Percentiles rank a stretch among this genome's conserved stretches.
phyloP scores from a whole-genome alignment of 1,284 basidiomycete species.

The Moesziomyces antarcticus region DNA sequence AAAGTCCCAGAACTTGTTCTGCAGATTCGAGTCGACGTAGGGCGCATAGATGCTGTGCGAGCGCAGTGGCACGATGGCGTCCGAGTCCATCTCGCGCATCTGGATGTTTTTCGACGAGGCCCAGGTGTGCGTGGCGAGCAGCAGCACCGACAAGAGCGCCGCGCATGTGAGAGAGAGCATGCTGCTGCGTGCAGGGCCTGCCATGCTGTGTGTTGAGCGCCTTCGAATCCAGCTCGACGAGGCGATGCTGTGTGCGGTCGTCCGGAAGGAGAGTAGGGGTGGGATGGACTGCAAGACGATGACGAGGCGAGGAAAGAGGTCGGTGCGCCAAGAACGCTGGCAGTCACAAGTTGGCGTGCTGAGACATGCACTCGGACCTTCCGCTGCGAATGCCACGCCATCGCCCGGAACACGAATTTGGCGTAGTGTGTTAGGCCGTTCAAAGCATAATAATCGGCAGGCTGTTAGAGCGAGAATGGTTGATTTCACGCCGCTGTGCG shows the following conservation, averaged over 20 bases:
- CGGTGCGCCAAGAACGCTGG: conserved; percentile 5
- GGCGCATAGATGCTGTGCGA: conserved; percentile 60
- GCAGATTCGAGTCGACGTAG: conserved; percentile 63
- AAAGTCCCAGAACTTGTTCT: conserved; percentile 67
- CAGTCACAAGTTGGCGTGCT: too few species aligned
- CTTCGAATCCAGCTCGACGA: not conserved
- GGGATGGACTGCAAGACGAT: too few species aligned
- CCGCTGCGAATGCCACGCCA: conserved; percentile 5
- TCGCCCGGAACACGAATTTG: not conserved
- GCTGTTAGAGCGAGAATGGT: too few species aligned
- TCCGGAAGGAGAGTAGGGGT: too few species aligned
- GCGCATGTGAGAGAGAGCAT: conserved; percentile 2
- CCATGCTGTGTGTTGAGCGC: conserved; percentile 1
- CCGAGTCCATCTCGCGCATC: conserved; percentile 54
- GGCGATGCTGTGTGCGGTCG: too few species aligned
- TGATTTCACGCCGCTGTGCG: not conserved
- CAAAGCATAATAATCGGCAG: too few species aligned
- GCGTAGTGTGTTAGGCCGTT: conserved; percentile 3
- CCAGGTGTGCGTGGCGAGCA: not conserved
- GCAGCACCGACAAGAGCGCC: conserved; percentile 7
- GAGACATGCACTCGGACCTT: too few species aligned
- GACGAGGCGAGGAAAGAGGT: conserved; percentile 1
- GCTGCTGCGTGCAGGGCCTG: not conserved
- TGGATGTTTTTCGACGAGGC: conserved; percentile 48
- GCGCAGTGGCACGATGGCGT: conserved; percentile 63